Evolutionary conservation across 1,284 basidiomycete species (phyloP), one percentile per base, ranked within the genome.

Genomic region (Boletus chippewaensis): DNA sequence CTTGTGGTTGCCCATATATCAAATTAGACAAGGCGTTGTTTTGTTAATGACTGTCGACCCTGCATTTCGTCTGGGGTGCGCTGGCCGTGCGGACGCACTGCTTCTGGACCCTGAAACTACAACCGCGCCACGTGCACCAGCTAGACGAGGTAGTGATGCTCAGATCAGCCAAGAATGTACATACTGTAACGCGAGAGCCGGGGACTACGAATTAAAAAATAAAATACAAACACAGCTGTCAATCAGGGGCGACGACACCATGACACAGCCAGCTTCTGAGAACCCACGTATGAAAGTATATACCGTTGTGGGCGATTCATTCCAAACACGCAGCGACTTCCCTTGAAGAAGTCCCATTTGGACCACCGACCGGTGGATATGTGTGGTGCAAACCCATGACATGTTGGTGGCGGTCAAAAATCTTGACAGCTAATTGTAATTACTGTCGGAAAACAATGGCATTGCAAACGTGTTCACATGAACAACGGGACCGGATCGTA

Each of bases 81-180:
- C 52, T 61, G 43, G 55, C 63, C 63, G 60, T 48, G 63, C 41
- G 64, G 62, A 58, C 38, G 52, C 56, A 66, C 56, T 45, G 59
- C 64, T 49, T 15, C 13, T 50, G 16, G 24, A 64, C 63, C 63
- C 60, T 61, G 60, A 57, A 22, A 43, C 51, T 53, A 48, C 50
- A 40, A n/a, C 34, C 36, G 47, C 38, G 34, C 45, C 44, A 49
- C 57, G 44, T 54, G 53, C 49, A 54, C 45, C 44, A 40, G 32
- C 45, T 53, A 38, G 42, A 54, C 34, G 38, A 42, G 34, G 36
- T 35, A 16, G 42, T 34, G 22, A 29, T 32, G 40, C 22, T 44
- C 36, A 20, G 51, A 11, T 29, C 18, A 41, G 18, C 13, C 43
- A 42, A 34, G 29, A 26, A 35, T n/a, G 34, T 35, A 34, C 31